Percentiles rank a stretch among this genome's conserved stretches.
phyloP scores from a whole-genome alignment of 306 rosid species.

The Begonia fuchsioides region DNA sequence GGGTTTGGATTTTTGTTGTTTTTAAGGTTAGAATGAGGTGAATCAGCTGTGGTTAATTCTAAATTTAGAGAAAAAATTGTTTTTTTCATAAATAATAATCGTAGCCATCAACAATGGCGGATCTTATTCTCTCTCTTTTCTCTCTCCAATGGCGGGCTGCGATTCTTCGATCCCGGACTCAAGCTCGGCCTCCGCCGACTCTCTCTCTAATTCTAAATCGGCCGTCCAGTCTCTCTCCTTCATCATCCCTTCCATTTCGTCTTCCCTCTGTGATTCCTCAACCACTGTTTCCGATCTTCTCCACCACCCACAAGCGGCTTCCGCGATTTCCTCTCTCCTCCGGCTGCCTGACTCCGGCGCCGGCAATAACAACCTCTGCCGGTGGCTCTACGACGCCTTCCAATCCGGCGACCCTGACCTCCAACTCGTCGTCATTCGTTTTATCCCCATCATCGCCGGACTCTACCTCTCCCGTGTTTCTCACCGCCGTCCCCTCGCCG shows the following conservation, averaged over 20 bases:
- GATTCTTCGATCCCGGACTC: neutral
- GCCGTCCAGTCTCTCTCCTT: slow-evolving; percentile 37
- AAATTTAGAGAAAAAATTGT: too few species aligned
- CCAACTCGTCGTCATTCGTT: slow-evolving; percentile 56
- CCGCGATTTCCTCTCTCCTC: slow-evolving; percentile 46
- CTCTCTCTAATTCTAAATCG: slow-evolving; percentile 1
- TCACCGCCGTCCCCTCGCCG: slow-evolving; percentile 40
- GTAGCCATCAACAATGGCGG: neutral
- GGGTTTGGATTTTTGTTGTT: too few species aligned
- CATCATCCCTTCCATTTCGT: slow-evolving; percentile 26
- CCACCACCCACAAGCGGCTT: slow-evolving; percentile 19
- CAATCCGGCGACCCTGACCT: slow-evolving; percentile 39
- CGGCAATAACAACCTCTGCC: slow-evolving; percentile 61
- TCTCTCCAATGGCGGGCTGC: slow-evolving; percentile 14
- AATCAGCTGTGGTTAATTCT: too few species aligned
- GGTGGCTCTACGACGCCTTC: slow-evolving; percentile 85
- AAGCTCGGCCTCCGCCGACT: slow-evolving; percentile 6
- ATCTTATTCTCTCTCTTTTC: neutral
- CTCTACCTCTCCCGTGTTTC: slow-evolving; percentile 49
- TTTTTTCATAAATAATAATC: too few species aligned
- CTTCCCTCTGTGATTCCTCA: slow-evolving; percentile 13
- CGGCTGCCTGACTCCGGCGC: slow-evolving; percentile 49
- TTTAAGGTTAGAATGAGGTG: too few species aligned
- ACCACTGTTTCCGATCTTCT: slow-evolving; percentile 30
- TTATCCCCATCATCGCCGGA: slow-evolving; percentile 47